Percentiles rank a stretch among this genome's conserved stretches.
Evolutionary conservation across 768 basidiomycete species (phyloP).

Genomic region (Dioszegia hungarica): DNA sequence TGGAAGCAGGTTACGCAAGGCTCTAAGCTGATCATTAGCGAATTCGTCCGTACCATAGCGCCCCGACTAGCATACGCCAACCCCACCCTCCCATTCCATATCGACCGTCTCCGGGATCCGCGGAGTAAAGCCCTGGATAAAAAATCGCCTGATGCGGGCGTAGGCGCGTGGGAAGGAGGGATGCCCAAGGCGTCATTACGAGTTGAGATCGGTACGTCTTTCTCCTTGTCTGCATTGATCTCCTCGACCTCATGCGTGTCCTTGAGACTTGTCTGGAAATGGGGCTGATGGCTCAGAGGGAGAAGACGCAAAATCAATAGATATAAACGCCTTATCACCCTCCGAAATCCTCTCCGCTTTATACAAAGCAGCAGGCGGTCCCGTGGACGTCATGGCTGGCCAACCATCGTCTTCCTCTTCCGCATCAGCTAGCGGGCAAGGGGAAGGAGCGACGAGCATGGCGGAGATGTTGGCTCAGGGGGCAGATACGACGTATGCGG

Average conservation of each 20-base stretch:
- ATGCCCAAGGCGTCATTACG: background rate
- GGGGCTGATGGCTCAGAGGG: background rate
- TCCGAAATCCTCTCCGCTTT: background rate
- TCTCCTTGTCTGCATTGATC: background rate
- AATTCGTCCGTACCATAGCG: slow-evolving; percentile 21
- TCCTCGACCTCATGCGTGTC: too few species aligned
- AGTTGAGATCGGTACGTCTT: slow-evolving; percentile 4
- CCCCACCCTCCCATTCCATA: slow-evolving; percentile 15
- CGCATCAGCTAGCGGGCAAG: background rate
- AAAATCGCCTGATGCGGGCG: slow-evolving; percentile 12
- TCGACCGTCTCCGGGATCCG: slow-evolving; percentile 30
- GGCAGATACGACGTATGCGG: slow-evolving; percentile 8
- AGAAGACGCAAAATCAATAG: background rate
- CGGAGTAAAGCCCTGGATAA: slow-evolving; percentile 17
- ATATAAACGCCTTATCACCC: background rate
- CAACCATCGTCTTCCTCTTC: background rate
- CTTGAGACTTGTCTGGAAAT: background rate
- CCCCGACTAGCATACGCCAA: slow-evolving; percentile 33
- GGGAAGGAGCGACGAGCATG: background rate
- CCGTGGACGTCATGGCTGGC: slow-evolving; percentile 1
- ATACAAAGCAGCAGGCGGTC: background rate
- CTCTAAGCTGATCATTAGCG: slow-evolving; percentile 7
- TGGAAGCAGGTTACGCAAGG: too few species aligned
- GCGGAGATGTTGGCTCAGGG: slow-evolving; percentile 4
- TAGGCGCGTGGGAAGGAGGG: background rate